Evolutionary conservation across 139 green algal species (phyloP).

Genomic region (Coelastrella sp.): DNA sequence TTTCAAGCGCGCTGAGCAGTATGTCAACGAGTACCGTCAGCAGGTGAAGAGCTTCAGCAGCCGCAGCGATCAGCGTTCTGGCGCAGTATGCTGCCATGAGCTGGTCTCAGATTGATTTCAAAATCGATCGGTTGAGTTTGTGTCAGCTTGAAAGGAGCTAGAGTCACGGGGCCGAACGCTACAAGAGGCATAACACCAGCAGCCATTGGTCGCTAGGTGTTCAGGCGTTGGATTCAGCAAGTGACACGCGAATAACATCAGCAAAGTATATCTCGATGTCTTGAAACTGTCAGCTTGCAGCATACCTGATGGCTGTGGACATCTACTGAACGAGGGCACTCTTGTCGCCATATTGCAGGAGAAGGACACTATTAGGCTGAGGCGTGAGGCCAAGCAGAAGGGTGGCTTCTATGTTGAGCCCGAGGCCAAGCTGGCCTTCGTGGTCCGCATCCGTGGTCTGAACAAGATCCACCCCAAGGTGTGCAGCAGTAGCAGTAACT

Average conservation of each 20-base stretch:
- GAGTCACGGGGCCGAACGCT: background rate
- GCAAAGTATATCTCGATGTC: background rate
- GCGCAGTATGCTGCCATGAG: background rate
- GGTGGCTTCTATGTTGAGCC: constrained; percentile 95
- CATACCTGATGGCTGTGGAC: background rate
- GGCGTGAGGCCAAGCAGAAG: constrained; percentile 91
- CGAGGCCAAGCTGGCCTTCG: constrained; percentile 96
- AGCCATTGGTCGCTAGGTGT: background rate
- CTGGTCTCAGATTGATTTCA: background rate
- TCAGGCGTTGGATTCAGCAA: too few relatives aligned
- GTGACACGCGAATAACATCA: too few relatives aligned
- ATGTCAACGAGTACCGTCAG: constrained; percentile 97
- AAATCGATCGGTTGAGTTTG: background rate
- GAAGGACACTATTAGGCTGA: constrained; percentile 90
- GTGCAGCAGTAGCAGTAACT: constrained; percentile 14
- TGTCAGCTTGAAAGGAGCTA: background rate
- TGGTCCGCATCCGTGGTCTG: constrained; percentile 96
- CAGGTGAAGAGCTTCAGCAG: constrained; percentile 73
- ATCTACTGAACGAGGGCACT: background rate
- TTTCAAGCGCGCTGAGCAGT: constrained; percentile 98
- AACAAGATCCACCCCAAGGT: constrained; percentile 97
- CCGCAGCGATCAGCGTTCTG: background rate
- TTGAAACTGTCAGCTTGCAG: background rate
- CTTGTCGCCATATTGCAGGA: constrained; percentile 78
- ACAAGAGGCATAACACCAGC: constrained; percentile 5